Percentiles rank a stretch among this genome's conserved stretches.
Evolutionary conservation across 2,329 filamentous ascomycete genomes (phyloP).

Genomic region (Trichophyton verrucosum): DNA sequence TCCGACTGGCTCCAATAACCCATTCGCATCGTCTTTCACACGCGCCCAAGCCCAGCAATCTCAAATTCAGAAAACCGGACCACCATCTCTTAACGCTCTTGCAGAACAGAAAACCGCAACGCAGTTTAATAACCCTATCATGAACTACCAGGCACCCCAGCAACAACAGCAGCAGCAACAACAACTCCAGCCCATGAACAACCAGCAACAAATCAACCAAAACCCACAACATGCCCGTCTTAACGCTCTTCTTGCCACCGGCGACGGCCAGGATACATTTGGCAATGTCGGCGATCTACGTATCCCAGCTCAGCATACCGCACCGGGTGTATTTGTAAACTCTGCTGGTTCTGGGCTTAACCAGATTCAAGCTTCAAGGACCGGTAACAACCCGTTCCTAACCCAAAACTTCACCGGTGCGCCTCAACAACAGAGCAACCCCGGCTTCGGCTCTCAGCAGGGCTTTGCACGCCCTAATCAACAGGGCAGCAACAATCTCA

Average conservation of each 20-base stretch:
- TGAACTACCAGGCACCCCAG: constrained; percentile 37
- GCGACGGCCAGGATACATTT: constrained; percentile 93
- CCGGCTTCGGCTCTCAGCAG: constrained; percentile 44
- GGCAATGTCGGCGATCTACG: constrained; percentile 93
- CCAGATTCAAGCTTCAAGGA: constrained; percentile 53
- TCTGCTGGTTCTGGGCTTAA: constrained; percentile 73
- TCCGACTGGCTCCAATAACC: constrained; percentile 93
- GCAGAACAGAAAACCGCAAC: constrained; percentile 72
- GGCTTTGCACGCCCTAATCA: constrained; percentile 33
- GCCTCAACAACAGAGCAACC: constrained; percentile 39
- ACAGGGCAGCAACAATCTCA: constrained; percentile 44
- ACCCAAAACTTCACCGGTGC: constrained; percentile 67
- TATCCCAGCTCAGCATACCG: constrained; percentile 91
- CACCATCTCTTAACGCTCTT: constrained; percentile 61
- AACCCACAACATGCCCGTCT: constrained; percentile 59
- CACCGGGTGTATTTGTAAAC: constrained; percentile 92
- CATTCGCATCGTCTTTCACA: constrained; percentile 65
- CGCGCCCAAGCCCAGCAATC: constrained; percentile 48
- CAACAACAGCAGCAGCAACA: constrained; percentile 25
- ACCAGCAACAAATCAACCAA: constrained; percentile 21
- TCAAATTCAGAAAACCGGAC: constrained; percentile 39
- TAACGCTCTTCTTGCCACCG: constrained; percentile 71
- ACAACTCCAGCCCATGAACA: constrained; percentile 23
- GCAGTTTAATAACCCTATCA: constrained; percentile 39
- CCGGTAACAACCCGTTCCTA: constrained; percentile 83